These are phyloP conservation scores for Rhododendron molle DNA, from an alignment of 148 eudicot species.

Conservation along the genomic window DNA sequence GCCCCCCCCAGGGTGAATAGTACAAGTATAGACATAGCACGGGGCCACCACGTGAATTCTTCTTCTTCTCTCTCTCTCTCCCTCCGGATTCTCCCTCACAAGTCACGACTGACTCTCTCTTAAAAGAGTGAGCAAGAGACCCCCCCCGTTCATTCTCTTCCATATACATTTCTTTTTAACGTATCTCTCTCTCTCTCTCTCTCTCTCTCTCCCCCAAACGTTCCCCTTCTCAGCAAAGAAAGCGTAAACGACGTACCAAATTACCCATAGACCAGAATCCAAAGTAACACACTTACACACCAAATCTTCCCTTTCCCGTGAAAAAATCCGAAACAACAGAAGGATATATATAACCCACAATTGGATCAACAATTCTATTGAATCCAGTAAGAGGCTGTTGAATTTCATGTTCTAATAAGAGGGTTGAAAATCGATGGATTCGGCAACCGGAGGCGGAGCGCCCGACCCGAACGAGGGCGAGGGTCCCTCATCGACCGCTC, in stretches of 20 bases:
- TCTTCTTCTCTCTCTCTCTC: neutral
- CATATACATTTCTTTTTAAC: neutral
- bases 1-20: neutral
- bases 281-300: neutral
- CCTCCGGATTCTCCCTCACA: neutral
- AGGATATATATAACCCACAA: neutral
- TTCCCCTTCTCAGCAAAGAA: neutral
- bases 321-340: neutral
- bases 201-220: neutral
- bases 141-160: neutral
- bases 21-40: neutral
- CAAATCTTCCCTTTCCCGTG: neutral
- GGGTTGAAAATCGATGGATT: constrained; percentile 14
- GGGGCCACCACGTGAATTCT: constrained; percentile 2
- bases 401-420: neutral
- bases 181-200: constrained; percentile 4
- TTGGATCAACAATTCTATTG: neutral
- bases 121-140: neutral
- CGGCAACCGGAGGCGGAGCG: constrained; percentile 13
- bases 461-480: constrained; percentile 8
- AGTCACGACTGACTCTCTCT: neutral
- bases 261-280: neutral
- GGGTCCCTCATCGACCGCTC: neutral
- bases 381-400: neutral
- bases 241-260: neutral